These are phyloP conservation scores for Citrus cavaleriei DNA, from an alignment of 345 rosid species.

Conservation along the genomic window DNA sequence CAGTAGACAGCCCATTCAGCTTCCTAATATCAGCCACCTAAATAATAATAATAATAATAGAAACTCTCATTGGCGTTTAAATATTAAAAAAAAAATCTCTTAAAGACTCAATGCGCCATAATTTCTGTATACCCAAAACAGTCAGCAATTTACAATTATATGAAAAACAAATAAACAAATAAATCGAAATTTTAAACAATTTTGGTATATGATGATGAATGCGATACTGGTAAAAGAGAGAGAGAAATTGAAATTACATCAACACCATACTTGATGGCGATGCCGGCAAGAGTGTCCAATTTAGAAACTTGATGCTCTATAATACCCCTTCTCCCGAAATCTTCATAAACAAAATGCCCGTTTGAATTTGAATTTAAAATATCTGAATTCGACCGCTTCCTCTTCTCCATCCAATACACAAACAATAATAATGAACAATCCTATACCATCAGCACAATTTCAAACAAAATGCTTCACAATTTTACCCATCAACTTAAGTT, in stretches of 20 bases:
- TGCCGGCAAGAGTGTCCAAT: slow-evolving; percentile 86
- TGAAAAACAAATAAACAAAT: not conserved
- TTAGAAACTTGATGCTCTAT: slow-evolving; percentile 73
- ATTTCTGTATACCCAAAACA: not conserved
- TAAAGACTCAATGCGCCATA: not conserved
- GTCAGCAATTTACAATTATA: slow-evolving; percentile 53
- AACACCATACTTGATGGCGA: slow-evolving; percentile 92
- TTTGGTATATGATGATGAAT: not conserved
- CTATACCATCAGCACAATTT: not conserved
- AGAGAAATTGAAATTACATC: slow-evolving; percentile 44
- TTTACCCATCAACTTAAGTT: no score
- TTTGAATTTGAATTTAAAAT: not conserved
- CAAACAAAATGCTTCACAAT: not conserved
- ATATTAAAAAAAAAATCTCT: not conserved
- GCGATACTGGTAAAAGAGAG: not conserved
- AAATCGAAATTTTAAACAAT: not conserved
- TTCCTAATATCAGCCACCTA: slow-evolving; percentile 85
- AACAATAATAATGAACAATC: not conserved
- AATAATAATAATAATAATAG: no score
- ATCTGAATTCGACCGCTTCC: not conserved
- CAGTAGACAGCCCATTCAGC: slow-evolving; percentile 77
- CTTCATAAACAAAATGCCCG: not conserved
- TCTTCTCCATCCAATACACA: slow-evolving; percentile 2
- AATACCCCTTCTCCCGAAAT: not conserved
- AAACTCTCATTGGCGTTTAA: not conserved